A percentile compares a stretch with the other conserved stretches of the same genome.
Evolutionary conservation across 2,329 filamentous ascomycete genomes (phyloP).

Genomic region (Penicillium sp.): DNA sequence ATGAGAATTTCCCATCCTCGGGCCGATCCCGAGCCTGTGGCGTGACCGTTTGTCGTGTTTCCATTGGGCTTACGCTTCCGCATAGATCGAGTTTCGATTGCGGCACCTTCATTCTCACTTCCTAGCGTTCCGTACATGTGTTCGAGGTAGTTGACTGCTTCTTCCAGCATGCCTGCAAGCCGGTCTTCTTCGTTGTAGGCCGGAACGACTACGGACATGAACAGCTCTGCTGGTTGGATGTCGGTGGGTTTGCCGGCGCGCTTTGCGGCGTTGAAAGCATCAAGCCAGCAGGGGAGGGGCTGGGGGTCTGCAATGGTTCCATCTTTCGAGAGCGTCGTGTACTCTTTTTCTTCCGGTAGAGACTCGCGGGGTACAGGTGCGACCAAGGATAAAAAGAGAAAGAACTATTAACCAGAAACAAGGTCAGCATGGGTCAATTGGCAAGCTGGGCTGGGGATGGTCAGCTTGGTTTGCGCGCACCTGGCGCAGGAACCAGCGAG

Average conservation of each 20-base stretch:
- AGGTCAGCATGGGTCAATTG: slow-evolving; percentile 1
- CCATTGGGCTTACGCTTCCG: slow-evolving; percentile 28
- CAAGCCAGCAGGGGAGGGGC: slow-evolving; percentile 79
- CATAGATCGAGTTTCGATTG: slow-evolving; percentile 13
- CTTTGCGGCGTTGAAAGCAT: slow-evolving; percentile 64
- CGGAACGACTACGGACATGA: slow-evolving; percentile 86
- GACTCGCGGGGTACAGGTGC: slow-evolving; percentile 75
- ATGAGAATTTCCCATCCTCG: slow-evolving; percentile 87
- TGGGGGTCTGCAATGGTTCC: slow-evolving; percentile 54
- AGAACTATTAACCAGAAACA: slow-evolving; percentile 48
- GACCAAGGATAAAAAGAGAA: slow-evolving; percentile 64
- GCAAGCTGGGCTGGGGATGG: background rate
- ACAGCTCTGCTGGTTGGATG: slow-evolving; percentile 73
- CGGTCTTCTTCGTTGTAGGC: slow-evolving; percentile 92
- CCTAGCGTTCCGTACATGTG: slow-evolving; percentile 60
- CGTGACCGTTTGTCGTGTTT: slow-evolving; percentile 29
- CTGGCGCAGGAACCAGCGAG: background rate
- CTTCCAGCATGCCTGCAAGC: slow-evolving; percentile 77
- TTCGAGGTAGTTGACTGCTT: slow-evolving; percentile 84
- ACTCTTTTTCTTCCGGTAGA: slow-evolving; percentile 75
- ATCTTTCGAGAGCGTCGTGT: slow-evolving; percentile 67
- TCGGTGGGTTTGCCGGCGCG: slow-evolving; percentile 42
- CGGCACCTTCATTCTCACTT: slow-evolving; percentile 30
- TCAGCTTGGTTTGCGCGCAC: slow-evolving; percentile 1
- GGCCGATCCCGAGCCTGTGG: slow-evolving; percentile 31